Conservation (phyloP, 768 basidiomycete species). For the Kwoniella europaea region DNA sequence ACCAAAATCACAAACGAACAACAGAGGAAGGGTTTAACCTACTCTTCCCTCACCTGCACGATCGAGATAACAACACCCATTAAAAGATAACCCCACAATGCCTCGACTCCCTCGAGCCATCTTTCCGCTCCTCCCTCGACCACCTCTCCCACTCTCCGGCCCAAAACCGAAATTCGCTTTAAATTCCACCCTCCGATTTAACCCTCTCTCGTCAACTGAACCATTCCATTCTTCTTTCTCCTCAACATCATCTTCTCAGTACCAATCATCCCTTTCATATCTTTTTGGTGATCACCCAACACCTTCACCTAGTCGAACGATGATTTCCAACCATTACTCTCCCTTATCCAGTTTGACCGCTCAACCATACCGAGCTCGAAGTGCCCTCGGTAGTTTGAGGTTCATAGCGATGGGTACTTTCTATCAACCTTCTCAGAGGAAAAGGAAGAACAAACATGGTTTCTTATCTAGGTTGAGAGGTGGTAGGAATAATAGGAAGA, state of each 20-base stretch:
- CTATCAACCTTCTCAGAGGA: constrained; percentile 95
- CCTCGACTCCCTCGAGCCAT: constrained; percentile 25
- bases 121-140: constrained; percentile 15
- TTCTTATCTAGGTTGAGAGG: constrained; percentile 75
- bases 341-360: background rate
- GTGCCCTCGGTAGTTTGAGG: constrained; percentile 53
- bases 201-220: constrained; percentile 7
- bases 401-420: constrained; percentile 67
- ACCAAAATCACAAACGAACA: background rate
- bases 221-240: constrained; percentile 1
- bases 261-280: constrained; percentile 7
- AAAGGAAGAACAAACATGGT: constrained; percentile 88
- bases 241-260: constrained; percentile 6
- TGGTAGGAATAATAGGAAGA: constrained; percentile 68
- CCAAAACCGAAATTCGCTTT: constrained; percentile 12
- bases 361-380: background rate
- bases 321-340: constrained; percentile 14
- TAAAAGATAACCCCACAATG: constrained; percentile 8
- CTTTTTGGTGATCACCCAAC: background rate
- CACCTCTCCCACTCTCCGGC: background rate
- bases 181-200: constrained; percentile 18
- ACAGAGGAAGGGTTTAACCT: background rate
- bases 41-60: too few relatives aligned
- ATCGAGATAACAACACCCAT: background rate
- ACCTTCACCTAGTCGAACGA: background rate